Percentiles rank a stretch among this genome's conserved stretches.
Evolutionary conservation across 225 moss, liverwort and hornwort genomes (phyloP).

Genomic region (Straminergon stramineum): DNA sequence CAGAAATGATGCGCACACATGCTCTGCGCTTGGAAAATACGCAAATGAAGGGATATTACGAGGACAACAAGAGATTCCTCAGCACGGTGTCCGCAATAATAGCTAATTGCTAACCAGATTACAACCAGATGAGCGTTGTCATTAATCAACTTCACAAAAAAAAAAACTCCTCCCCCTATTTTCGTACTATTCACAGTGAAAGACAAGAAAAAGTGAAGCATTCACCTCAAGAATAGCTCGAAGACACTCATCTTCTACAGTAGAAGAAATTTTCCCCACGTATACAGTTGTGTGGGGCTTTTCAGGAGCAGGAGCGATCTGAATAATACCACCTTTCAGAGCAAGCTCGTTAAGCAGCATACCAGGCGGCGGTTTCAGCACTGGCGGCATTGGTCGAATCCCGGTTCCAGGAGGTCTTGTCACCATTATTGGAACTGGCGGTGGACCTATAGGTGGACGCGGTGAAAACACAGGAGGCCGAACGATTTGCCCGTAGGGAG

Average conservation of each 20-base stretch:
- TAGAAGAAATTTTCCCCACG: conserved; percentile 88
- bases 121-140: not conserved
- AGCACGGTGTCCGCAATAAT: not conserved
- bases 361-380: conserved; percentile 83
- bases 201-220: not conserved
- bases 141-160: not conserved
- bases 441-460: conserved; percentile 78
- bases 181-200: not conserved
- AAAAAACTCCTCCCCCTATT: not conserved
- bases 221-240: conserved; percentile 83
- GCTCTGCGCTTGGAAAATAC: not conserved
- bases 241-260: conserved; percentile 85
- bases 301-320: conserved; percentile 64
- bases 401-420: conserved; percentile 72
- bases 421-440: conserved; percentile 65
- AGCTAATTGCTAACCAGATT: not conserved
- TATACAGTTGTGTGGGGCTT: conserved; percentile 97
- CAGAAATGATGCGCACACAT: not conserved
- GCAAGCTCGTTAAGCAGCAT: conserved; percentile 72
- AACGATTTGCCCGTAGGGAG: conserved; percentile 62
- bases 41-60: not conserved
- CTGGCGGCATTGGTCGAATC: conserved; percentile 76
- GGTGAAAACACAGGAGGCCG: conserved; percentile 70
- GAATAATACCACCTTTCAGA: conserved; percentile 70
- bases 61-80: not conserved